Evolutionary conservation across 306 rosid species (phyloP).

Genomic region (Ammopiptanthus mongolicus): DNA sequence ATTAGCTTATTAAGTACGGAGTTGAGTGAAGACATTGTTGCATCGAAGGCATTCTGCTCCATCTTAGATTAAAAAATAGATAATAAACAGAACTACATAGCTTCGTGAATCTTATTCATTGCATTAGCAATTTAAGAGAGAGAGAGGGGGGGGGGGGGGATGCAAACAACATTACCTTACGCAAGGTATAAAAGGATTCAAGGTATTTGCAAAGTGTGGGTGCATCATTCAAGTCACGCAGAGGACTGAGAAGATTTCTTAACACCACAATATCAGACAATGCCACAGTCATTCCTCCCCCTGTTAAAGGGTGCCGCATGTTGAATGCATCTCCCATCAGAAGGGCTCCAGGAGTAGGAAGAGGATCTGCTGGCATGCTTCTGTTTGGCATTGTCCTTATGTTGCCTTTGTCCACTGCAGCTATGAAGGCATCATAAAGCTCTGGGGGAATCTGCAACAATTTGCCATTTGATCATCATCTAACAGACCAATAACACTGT

Average conservation of each 20-base stretch:
- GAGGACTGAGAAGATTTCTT: slow-evolving; percentile 80
- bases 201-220: slow-evolving; percentile 85
- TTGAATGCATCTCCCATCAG: slow-evolving; percentile 99
- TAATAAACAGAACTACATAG: neutral
- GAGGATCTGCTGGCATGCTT: slow-evolving; percentile 98
- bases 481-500: neutral
- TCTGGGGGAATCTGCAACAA: slow-evolving; percentile 74
- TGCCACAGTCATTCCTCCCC: slow-evolving; percentile 99
- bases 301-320: slow-evolving; percentile 98
- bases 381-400: slow-evolving; percentile 94
- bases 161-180: slow-evolving; percentile 55
- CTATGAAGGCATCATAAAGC: slow-evolving; percentile 67
- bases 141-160: neutral
- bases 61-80: neutral
- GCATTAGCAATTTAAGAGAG: neutral
- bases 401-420: slow-evolving; percentile 84
- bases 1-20: neutral
- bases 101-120: neutral
- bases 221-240: slow-evolving; percentile 70
- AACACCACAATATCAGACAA: slow-evolving; percentile 89
- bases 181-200: slow-evolving; percentile 85
- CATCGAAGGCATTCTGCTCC: neutral
- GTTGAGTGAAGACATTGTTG: neutral
- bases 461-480: slow-evolving; percentile 5
- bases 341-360: slow-evolving; percentile 93